Conservation (phyloP, 2,329 filamentous ascomycete genomes). For the Cladobotryum protrusum region DNA sequence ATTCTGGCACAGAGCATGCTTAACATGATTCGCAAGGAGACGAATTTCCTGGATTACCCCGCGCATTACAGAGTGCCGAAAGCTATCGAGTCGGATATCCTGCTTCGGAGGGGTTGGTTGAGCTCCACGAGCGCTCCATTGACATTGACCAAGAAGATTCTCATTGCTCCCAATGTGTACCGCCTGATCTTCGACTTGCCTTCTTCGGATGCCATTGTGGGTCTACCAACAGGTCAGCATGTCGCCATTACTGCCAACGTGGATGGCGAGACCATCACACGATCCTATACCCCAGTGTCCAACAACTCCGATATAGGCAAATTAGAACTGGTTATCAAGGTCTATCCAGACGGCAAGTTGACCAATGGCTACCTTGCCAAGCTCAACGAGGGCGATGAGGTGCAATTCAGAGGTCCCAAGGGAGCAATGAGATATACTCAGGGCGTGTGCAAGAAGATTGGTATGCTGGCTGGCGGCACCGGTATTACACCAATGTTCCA, state of each 20-base stretch:
- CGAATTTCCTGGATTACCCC: constrained; percentile 29
- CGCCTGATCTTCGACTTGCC: constrained; percentile 45
- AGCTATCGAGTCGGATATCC: constrained; percentile 30
- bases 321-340: constrained; percentile 45
- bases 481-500: constrained; percentile 38
- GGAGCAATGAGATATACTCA: constrained; percentile 48
- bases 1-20: constrained; percentile 24
- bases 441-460: constrained; percentile 26
- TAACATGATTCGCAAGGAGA: constrained; percentile 24
- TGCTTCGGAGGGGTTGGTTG: constrained; percentile 41
- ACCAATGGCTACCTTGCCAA: constrained; percentile 42
- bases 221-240: constrained; percentile 52
- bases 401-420: constrained; percentile 50
- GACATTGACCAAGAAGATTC: constrained; percentile 34
- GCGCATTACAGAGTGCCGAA: constrained; percentile 35
- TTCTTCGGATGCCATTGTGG: constrained; percentile 36
- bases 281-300: constrained; percentile 50
- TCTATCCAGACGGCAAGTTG: constrained; percentile 44
- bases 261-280: constrained; percentile 37
- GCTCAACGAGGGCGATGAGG: constrained; percentile 43
- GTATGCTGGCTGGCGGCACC: constrained; percentile 45
- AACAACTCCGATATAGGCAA: constrained; percentile 43
- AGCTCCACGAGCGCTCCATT: constrained; percentile 44
- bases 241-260: constrained; percentile 45
- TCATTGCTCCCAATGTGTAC: constrained; percentile 39